Base-by-base conservation (phyloP, 2,329 filamentous ascomycete genomes). In the Fusarium multiceps region DNA sequence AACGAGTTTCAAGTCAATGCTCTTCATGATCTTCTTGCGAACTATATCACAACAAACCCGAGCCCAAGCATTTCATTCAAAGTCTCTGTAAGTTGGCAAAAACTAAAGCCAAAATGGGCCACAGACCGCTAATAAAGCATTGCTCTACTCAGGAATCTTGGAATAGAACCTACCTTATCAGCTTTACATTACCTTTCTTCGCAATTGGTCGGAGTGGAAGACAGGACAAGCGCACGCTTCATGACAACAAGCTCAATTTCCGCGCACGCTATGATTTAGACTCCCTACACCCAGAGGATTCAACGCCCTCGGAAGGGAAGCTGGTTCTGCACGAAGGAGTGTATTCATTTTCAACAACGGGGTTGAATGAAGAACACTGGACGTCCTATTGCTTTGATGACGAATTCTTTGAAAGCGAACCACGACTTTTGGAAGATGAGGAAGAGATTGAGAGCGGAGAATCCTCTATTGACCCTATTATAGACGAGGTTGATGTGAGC, bases 11-110 rank as follows among this genome's bases (percentile, higher is more conserved):
- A 71, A 9, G 57, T 37, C 0, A 3, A 42, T 4, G 66, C 53
- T 2, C 50, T 57, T 11, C 46, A 59, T 5, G 58, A 63, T 1
- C 49, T 73, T 10, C 28, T 73, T 13, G 40, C 34, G 1, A 55
- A 49, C 12, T 72, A 73, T 6, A 47, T 73, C 3, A 65, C 41
- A 7, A 34, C 16, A 6, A 43, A 16, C 4, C 71, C 66, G 4
- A 20, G 2, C 6, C 51, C 69, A 2, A 47, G 32, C 3, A 62
- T 72, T 8, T 12, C 28, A 58, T 3, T 41, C n/a, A 13, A 25
- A 45, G 4, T 60, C 37, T 11, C 58, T 4, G 46, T 55, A 8
- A 65, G 53, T 20, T 18, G n/a, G n/a, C n/a, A n/a, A n/a, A n/a
- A n/a, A n/a, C n/a, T n/a, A n/a, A n/a, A n/a, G n/a, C n/a, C n/a